Percentiles rank a stretch among this genome's conserved stretches.
phyloP scores from a whole-genome alignment of 371 early-diverging fungal genomes.

The Lichtheimia ramosa region DNA sequence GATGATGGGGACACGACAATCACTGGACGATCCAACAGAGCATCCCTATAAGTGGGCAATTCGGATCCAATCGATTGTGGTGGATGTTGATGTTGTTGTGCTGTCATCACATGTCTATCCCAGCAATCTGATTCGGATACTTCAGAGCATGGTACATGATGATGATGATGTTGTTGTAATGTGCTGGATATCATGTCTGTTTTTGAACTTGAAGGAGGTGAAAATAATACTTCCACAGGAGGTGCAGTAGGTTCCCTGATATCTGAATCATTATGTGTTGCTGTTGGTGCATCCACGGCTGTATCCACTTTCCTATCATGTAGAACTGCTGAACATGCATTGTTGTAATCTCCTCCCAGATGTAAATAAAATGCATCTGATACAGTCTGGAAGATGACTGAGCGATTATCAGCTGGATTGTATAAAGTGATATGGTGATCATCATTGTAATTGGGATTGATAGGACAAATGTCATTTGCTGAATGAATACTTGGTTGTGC shows the following conservation, averaged over 20 bases:
- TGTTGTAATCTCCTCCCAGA: background rate
- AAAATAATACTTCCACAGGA: background rate
- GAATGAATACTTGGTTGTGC: no score
- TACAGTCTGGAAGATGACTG: constrained; percentile 5
- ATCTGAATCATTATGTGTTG: background rate
- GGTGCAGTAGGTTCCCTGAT: background rate
- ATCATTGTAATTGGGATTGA: background rate
- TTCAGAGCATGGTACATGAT: background rate
- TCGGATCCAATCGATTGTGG: background rate
- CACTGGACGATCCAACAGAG: background rate
- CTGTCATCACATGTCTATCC: background rate
- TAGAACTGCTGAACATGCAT: background rate
- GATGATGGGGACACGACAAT: background rate
- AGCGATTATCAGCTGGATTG: constrained; percentile 6
- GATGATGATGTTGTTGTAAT: background rate
- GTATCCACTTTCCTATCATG: no score
- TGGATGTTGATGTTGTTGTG: constrained; percentile 1
- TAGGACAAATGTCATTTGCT: background rate
- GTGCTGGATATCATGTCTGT: background rate
- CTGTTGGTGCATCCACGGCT: no score
- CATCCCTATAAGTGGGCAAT: constrained; percentile 8
- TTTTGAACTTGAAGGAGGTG: background rate
- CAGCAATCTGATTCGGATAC: background rate
- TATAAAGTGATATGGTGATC: constrained; percentile 2
- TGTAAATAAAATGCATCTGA: background rate